Conservation (phyloP, 768 basidiomycete species). For the Dentipellis sp. region DNA sequence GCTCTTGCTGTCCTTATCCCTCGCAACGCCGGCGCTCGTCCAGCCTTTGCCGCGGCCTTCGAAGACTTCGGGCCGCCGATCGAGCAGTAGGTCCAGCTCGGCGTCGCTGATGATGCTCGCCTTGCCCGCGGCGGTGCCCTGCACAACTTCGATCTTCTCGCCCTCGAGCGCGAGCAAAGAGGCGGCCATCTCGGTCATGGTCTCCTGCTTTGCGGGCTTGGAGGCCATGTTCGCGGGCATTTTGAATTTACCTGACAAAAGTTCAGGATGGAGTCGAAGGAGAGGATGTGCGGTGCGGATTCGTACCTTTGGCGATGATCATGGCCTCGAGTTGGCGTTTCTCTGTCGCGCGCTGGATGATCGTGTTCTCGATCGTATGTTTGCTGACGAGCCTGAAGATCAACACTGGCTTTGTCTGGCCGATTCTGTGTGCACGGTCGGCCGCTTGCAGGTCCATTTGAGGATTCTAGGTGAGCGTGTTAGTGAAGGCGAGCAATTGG, state of each 20-base stretch:
- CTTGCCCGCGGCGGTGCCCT: constrained; percentile 60
- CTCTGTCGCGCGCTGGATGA: constrained; percentile 80
- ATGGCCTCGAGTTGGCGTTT: constrained; percentile 89
- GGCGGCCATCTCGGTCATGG: constrained; percentile 74
- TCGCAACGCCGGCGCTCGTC: constrained; percentile 38
- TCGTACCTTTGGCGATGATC: constrained; percentile 83
- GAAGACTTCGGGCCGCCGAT: constrained; percentile 70
- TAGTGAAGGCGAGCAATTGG: constrained; percentile 6
- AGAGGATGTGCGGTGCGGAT: not conserved
- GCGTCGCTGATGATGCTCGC: constrained; percentile 69
- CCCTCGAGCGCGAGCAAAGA: constrained; percentile 72
- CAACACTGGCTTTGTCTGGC: constrained; percentile 85
- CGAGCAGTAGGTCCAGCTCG: constrained; percentile 74
- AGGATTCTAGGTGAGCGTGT: constrained; percentile 51
- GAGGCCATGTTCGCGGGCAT: constrained; percentile 48
- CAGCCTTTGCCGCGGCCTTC: constrained; percentile 63
- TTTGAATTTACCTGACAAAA: constrained; percentile 68
- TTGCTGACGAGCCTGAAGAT: constrained; percentile 82
- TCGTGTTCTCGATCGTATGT: constrained; percentile 87
- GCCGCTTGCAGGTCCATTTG: constrained; percentile 97
- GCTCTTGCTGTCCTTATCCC: constrained; percentile 10
- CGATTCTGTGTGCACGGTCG: constrained; percentile 93
- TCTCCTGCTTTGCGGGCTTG: constrained; percentile 41
- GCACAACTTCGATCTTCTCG: constrained; percentile 84
- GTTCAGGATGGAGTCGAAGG: not conserved